Conservation (phyloP, 2,329 filamentous ascomycete species). For the Diaporthe longicolla region DNA sequence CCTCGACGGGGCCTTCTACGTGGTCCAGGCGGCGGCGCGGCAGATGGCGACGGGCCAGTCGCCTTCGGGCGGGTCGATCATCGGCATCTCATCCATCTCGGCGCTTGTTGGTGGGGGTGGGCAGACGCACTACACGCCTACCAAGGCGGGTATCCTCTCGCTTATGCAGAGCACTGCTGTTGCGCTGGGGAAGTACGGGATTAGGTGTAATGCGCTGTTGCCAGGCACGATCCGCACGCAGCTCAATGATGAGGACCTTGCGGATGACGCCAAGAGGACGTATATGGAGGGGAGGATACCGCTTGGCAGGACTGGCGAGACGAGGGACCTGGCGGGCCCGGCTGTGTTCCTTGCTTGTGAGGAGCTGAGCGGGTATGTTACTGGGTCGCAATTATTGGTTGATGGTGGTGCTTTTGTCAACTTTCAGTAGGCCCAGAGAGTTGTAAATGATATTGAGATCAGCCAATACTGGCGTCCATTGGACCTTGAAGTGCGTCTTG, state of each 20-base stretch:
- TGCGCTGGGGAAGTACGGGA: conserved; percentile 80
- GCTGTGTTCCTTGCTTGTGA: conserved; percentile 88
- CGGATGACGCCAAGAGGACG: conserved; percentile 76
- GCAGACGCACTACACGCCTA: conserved; percentile 90
- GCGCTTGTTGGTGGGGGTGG: conserved; percentile 83
- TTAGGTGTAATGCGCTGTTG: conserved; percentile 86
- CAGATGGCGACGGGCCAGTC: conserved; percentile 79
- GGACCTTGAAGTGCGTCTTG: neutral
- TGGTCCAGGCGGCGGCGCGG: conserved; percentile 85
- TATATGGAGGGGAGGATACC: conserved; percentile 90
- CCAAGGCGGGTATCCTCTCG: conserved; percentile 84
- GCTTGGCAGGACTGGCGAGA: conserved; percentile 79
- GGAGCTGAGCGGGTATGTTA: conserved; percentile 84
- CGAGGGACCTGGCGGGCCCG: conserved; percentile 84
- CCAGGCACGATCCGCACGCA: conserved; percentile 88
- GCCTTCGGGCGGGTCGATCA: conserved; percentile 82
- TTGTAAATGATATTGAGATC: neutral
- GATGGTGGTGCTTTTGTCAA: conserved; percentile 94
- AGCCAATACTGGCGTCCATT: neutral
- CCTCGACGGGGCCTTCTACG: conserved; percentile 89
- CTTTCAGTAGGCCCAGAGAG: conserved; percentile 70
- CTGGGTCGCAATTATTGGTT: conserved; percentile 85
- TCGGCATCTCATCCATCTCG: conserved; percentile 80
- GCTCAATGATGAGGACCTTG: conserved; percentile 86
- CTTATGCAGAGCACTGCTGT: conserved; percentile 89